Evolutionary conservation across 2,329 filamentous ascomycete species (phyloP).

Genomic region (Falciphora oryzae): DNA sequence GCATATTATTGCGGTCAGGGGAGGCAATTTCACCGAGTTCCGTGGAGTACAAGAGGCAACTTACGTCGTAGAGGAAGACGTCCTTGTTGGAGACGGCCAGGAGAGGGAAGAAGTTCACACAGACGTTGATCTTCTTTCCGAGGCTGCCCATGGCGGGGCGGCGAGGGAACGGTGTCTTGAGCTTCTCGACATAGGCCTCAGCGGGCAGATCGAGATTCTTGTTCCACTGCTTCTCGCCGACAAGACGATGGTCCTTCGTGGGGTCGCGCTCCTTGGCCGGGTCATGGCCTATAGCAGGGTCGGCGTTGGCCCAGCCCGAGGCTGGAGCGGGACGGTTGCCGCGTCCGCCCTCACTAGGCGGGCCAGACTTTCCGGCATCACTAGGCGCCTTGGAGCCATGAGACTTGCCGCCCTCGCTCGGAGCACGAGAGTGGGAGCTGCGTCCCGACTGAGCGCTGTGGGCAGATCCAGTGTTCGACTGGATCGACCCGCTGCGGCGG

Average conservation of each 20-base stretch:
- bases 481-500: slow-evolving; percentile 1
- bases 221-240: slow-evolving; percentile 25
- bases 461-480: slow-evolving; percentile 5
- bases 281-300: slow-evolving; percentile 33
- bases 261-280: slow-evolving; percentile 30
- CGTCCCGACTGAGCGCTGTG: neutral
- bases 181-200: slow-evolving; percentile 41
- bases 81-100: slow-evolving; percentile 49
- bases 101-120: slow-evolving; percentile 74
- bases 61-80: slow-evolving; percentile 81
- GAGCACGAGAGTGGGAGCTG: neutral
- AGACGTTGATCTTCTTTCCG: slow-evolving; percentile 48
- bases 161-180: slow-evolving; percentile 28
- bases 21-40: too few relatives aligned
- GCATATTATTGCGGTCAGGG: neutral
- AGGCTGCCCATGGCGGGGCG: slow-evolving; percentile 53
- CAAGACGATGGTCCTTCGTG: slow-evolving; percentile 24
- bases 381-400: slow-evolving; percentile 5
- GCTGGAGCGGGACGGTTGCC: neutral
- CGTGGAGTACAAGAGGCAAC: slow-evolving; percentile 27
- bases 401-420: neutral
- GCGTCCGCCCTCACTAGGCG: neutral
- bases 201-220: slow-evolving; percentile 47
- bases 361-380: slow-evolving; percentile 7
- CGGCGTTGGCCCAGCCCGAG: neutral